A percentile compares a stretch with the other conserved stretches of the same genome.
Conservation (phyloP, 345 rosid species). For the Gossypium turneri region DNA sequence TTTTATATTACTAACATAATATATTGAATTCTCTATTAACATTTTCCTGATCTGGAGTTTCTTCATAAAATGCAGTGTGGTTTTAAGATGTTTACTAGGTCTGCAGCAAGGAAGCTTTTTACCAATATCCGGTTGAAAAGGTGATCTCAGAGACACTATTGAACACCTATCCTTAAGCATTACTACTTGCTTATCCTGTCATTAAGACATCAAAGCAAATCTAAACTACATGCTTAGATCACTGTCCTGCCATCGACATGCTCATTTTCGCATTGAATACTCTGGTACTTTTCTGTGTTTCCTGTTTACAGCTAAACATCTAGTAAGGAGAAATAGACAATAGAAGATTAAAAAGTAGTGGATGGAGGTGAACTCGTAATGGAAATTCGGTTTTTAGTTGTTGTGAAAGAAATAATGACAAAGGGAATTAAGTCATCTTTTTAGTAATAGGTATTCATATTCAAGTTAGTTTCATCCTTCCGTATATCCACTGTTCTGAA, state of each 20-base stretch:
- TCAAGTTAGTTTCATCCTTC: neutral
- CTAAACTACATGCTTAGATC: neutral
- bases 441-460: conserved; percentile 1
- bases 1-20: neutral
- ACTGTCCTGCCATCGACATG: neutral
- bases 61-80: conserved; percentile 42
- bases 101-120: conserved; percentile 81
- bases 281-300: neutral
- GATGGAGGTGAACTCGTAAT: neutral
- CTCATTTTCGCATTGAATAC: neutral
- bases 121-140: conserved; percentile 81
- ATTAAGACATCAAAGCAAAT: neutral
- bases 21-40: neutral
- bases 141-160: conserved; percentile 25
- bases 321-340: neutral
- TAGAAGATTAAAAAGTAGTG: neutral
- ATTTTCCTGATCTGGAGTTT: conserved; percentile 14
- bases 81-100: conserved; percentile 7
- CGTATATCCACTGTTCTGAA: neutral
- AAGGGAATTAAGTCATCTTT: neutral
- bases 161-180: neutral
- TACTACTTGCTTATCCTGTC: conserved; percentile 8
- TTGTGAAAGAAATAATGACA: neutral
- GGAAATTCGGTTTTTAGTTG: neutral
- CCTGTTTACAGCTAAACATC: neutral